These are phyloP conservation scores for Escallonia herrerae DNA, from an alignment of 129 eudicot species.

Conservation along the genomic window DNA sequence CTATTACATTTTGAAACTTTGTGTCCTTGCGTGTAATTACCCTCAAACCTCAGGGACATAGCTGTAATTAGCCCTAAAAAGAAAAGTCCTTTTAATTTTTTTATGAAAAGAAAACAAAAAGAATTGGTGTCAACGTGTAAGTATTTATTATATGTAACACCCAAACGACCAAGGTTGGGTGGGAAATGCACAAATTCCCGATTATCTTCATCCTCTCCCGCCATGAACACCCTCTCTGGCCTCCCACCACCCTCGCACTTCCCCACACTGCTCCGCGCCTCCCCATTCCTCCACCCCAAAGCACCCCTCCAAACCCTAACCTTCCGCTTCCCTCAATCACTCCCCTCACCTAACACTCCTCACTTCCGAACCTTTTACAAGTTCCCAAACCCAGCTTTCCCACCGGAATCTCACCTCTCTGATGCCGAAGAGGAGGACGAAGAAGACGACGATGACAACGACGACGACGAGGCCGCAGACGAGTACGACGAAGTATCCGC, in stretches of 20 bases:
- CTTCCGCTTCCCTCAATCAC: conserved; percentile 15
- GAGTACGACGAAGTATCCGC: conserved; percentile 52
- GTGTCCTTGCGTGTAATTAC: too few relatives aligned
- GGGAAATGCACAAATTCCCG: too few relatives aligned
- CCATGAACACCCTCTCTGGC: conserved; percentile 64
- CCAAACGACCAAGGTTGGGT: too few relatives aligned
- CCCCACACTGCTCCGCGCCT: conserved; percentile 25
- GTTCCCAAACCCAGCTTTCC: conserved; percentile 34
- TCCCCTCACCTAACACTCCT: conserved; percentile 4
- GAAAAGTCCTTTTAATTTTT: too few relatives aligned
- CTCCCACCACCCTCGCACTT: conserved; percentile 15
- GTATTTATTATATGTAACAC: too few relatives aligned
- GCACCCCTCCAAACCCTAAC: conserved; percentile 12
- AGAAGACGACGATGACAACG: conserved; percentile 47
- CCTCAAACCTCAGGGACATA: too few relatives aligned
- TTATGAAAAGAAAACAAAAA: too few relatives aligned
- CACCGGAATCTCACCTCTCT: conserved; percentile 46
- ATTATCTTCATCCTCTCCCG: conserved; percentile 50
- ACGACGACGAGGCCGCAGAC: conserved; percentile 62
- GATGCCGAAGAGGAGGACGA: conserved; percentile 40
- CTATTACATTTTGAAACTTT: too few relatives aligned
- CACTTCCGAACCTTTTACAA: conserved; percentile 30
- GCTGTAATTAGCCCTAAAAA: too few relatives aligned
- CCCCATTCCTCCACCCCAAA: conserved; percentile 12
- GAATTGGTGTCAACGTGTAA: too few relatives aligned